Evolutionary conservation across 2,329 filamentous ascomycete species (phyloP), one percentile per base, ranked within the genome.

Genomic region (Bertia moriformis): DNA sequence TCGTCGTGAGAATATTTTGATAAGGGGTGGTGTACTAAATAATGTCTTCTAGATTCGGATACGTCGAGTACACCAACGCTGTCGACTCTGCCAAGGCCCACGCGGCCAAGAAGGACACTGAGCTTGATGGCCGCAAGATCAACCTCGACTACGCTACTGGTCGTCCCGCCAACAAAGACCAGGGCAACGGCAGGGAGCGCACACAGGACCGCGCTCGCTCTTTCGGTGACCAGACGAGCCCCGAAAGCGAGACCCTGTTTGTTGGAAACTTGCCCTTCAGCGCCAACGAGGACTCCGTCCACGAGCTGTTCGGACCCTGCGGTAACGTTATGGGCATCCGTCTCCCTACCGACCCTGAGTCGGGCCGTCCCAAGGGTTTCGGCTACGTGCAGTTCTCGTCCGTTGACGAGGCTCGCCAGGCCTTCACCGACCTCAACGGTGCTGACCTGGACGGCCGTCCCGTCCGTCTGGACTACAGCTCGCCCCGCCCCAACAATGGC

Each of bases 201-300:
- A 74, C 78, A 48, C 59, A 66, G 57, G 32, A 7, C 17, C 32
- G 32, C 32, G 32, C 32, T 17, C 57, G 63, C 30, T 70, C 73
- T 54, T 89, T 79, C 57, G 88, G 88, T 47, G 88, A 95, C 60
- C 69, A 73, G 49, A 66, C 78, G 54, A 88, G 81, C 67, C 73
- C 83, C 45, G 80, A 84, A 57, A 83, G 78, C 56, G 82, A 88
- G 48, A 95, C 88, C 32, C 72, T 95, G 43, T 95, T 91, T 62
- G 77, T 94, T 48, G 88, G 87, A 52, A 95, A 95, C 70, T 66
- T 95, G 48, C 78, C 83, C 38, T 95, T 93, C 63, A 77, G 84
- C 46, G 77, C 79, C 51, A 77, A 81, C 52, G 83, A 93, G 65
- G 81, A 88, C 41, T 63, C 67, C 46, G 70, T 95, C 49, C 70